Evolutionary conservation across 2,329 filamentous ascomycete species (phyloP).

Genomic region (Claviceps pazoutovae): DNA sequence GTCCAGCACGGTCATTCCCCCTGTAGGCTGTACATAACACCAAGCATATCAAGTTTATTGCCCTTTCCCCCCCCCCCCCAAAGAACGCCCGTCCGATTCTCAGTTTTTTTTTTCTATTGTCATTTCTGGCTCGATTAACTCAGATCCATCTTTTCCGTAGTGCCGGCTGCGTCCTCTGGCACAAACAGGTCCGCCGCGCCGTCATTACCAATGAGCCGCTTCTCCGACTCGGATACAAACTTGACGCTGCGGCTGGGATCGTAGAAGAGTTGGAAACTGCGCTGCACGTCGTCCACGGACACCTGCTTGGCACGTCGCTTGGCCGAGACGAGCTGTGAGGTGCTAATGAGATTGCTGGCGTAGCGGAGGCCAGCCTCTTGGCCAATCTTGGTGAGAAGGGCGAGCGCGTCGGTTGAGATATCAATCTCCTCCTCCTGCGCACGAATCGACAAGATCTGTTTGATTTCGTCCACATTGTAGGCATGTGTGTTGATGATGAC

Average conservation of each 20-base stretch:
- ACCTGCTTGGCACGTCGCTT: constrained; percentile 82
- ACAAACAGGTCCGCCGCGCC: constrained; percentile 61
- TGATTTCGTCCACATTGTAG: constrained; percentile 73
- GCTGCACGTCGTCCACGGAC: constrained; percentile 74
- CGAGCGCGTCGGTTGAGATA: constrained; percentile 74
- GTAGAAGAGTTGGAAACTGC: constrained; percentile 89
- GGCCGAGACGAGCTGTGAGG: constrained; percentile 71
- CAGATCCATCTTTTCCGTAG: constrained; percentile 29
- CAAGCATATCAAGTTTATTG: not conserved
- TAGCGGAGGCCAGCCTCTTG: constrained; percentile 85
- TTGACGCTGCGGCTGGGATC: constrained; percentile 77
- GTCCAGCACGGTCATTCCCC: too few relatives aligned
- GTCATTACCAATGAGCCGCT: constrained; percentile 78
- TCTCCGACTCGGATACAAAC: constrained; percentile 83
- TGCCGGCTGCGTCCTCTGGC: constrained; percentile 23
- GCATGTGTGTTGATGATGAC: constrained; percentile 90
- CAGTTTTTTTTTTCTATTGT: not conserved
- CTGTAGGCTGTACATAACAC: too few relatives aligned
- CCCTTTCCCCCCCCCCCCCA: not conserved
- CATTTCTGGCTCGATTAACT: constrained; percentile 17
- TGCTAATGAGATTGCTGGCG: constrained; percentile 95
- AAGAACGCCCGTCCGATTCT: not conserved
- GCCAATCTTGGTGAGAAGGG: constrained; percentile 88
- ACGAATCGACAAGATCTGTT: constrained; percentile 81
- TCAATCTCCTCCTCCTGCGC: constrained; percentile 96